Conservation (phyloP, 176 grass and related monocot genomes). For the Metroxylon sagu region DNA sequence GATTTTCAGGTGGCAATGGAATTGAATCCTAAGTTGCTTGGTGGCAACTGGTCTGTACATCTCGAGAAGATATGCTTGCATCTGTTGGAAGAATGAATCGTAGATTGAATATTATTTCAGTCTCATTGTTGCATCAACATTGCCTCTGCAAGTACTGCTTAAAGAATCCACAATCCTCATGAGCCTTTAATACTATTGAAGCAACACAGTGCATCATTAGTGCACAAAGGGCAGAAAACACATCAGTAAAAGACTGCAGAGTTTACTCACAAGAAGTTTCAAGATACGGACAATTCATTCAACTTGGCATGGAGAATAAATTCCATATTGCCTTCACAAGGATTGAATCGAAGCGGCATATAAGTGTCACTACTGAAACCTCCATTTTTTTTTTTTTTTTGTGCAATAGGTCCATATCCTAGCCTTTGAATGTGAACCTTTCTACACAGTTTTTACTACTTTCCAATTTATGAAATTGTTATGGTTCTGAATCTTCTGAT, state of each 20-base stretch:
- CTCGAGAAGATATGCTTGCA: conserved; percentile 41
- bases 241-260: not conserved
- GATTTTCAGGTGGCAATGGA: conserved; percentile 47
- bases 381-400: not conserved
- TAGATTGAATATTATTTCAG: not conserved
- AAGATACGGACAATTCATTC: not conserved
- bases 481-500: not conserved
- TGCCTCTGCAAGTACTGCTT: not conserved
- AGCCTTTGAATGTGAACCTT: no score
- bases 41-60: conserved; percentile 41
- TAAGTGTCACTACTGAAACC: not conserved
- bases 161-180: not conserved
- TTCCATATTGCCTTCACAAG: not conserved
- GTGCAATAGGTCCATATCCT: no score
- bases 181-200: conserved; percentile 4
- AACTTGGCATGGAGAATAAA: conserved; percentile 1
- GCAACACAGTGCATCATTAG: conserved; percentile 1
- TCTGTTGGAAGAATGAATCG: conserved; percentile 8
- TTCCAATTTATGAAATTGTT: not conserved
- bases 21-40: conserved; percentile 49
- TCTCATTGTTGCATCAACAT: not conserved
- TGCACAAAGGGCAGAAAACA: not conserved
- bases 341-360: not conserved
- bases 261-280: not conserved
- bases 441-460: not conserved